phyloP scores from a whole-genome alignment of 2,329 filamentous ascomycete genomes.

The Zymoseptoria brevis region DNA sequence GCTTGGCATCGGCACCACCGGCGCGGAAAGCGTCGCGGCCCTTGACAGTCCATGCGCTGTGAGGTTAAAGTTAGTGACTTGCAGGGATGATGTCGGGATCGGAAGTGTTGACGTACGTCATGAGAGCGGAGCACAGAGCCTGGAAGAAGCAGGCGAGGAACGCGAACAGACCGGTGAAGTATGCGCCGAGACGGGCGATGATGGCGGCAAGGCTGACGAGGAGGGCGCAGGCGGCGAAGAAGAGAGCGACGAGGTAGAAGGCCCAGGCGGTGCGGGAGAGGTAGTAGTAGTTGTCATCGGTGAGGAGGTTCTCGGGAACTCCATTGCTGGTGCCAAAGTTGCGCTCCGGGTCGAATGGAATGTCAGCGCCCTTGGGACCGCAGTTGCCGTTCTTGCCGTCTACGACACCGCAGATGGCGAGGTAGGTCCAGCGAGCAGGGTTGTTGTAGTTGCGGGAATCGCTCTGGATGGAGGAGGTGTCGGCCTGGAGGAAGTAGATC shows the following conservation, averaged over 20 bases:
- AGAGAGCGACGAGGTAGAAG: conserved; percentile 75
- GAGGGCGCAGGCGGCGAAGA: conserved; percentile 65
- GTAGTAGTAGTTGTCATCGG: conserved; percentile 64
- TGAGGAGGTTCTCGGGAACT: conserved; percentile 48
- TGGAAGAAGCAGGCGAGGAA: conserved; percentile 61
- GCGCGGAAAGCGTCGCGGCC: conserved; percentile 58
- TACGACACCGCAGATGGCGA: conserved; percentile 65
- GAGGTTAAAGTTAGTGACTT: conserved; percentile 17
- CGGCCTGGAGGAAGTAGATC: conserved; percentile 79
- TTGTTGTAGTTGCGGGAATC: conserved; percentile 43
- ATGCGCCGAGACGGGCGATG: conserved; percentile 62
- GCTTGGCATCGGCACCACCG: conserved; percentile 47
- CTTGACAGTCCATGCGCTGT: conserved; percentile 58
- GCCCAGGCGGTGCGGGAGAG: conserved; percentile 90
- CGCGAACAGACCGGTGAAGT: conserved; percentile 53
- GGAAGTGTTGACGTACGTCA: conserved; percentile 55
- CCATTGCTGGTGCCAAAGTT: conserved; percentile 53
- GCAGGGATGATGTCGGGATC: not conserved
- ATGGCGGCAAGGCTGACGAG: conserved; percentile 61
- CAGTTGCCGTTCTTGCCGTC: conserved; percentile 54
- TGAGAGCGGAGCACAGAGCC: conserved; percentile 57
- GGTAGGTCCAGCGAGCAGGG: conserved; percentile 80
- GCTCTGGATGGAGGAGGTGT: conserved; percentile 61
- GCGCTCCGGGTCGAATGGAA: conserved; percentile 53
- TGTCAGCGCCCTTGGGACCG: conserved; percentile 52